Conservation (phyloP, 306 rosid species). For the Dalbergia cultrata region DNA sequence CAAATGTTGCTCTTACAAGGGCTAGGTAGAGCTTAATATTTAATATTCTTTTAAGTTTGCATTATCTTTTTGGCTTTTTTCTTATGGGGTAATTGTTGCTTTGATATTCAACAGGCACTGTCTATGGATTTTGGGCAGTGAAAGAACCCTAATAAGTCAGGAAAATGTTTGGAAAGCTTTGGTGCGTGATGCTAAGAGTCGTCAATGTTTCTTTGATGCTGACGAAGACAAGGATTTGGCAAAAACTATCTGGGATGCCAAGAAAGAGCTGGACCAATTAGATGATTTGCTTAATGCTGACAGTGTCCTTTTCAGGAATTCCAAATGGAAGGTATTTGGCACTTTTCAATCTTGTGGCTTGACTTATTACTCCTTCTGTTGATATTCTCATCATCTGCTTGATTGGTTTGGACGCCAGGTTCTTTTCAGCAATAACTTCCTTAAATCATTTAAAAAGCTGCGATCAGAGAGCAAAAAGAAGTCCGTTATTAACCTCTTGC, state of each 20-base stretch:
- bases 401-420: conserved; percentile 49
- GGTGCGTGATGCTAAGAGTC: conserved; percentile 61
- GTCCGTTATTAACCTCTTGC: conserved; percentile 52
- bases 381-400: neutral
- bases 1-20: conserved; percentile 87
- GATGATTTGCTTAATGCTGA: conserved; percentile 70
- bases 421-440: conserved; percentile 59
- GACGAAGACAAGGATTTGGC: conserved; percentile 61
- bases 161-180: conserved; percentile 64
- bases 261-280: conserved; percentile 57
- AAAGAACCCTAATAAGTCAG: conserved; percentile 44
- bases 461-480: conserved; percentile 33
- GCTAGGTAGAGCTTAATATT: conserved; percentile 61
- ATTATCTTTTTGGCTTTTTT: neutral
- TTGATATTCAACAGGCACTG: conserved; percentile 60
- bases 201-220: conserved; percentile 65
- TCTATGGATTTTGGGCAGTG: conserved; percentile 81
- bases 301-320: conserved; percentile 58
- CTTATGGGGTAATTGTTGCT: neutral
- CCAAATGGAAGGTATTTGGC: conserved; percentile 70
- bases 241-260: conserved; percentile 57
- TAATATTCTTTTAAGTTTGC: neutral
- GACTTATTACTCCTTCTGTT: neutral
- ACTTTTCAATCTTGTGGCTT: neutral
- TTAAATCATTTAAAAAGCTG: conserved; percentile 63